These are phyloP conservation scores for Cardamine resedifolia DNA, from an alignment of 345 rosid species.

Conservation along the genomic window DNA sequence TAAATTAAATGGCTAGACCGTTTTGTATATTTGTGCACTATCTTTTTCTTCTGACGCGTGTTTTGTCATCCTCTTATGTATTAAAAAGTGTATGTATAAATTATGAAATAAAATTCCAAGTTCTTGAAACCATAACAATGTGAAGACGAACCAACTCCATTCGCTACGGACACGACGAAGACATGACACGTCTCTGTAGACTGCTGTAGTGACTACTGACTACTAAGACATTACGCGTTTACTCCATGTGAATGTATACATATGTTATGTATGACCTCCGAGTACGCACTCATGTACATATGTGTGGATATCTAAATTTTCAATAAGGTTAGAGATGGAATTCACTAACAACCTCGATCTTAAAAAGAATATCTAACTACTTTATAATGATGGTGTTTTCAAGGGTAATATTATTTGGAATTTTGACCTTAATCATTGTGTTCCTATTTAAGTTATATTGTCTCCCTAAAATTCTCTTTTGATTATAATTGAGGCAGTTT, in stretches of 20 bases:
- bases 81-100: background rate
- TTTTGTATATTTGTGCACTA: constrained; percentile 7
- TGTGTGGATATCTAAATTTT: constrained; percentile 2
- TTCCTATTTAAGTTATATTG: constrained; percentile 18
- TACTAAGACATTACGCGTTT: constrained; percentile 33
- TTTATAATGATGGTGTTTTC: constrained; percentile 35
- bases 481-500: background rate
- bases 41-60: background rate
- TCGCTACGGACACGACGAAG: constrained; percentile 19
- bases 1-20: background rate
- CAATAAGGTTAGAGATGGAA: constrained; percentile 28
- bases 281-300: constrained; percentile 29
- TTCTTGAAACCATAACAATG: constrained; percentile 30
- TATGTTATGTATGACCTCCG: background rate
- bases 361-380: constrained; percentile 30
- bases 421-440: constrained; percentile 40
- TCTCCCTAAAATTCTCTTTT: constrained; percentile 3
- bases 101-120: background rate
- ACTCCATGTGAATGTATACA: constrained; percentile 34
- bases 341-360: constrained; percentile 41
- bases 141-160: constrained; percentile 22
- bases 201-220: constrained; percentile 16
- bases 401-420: constrained; percentile 31
- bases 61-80: background rate
- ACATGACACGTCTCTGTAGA: constrained; percentile 33